Evolutionary conservation across 1,284 basidiomycete species (phyloP).

Genomic region (Moesziomyces antarcticus): DNA sequence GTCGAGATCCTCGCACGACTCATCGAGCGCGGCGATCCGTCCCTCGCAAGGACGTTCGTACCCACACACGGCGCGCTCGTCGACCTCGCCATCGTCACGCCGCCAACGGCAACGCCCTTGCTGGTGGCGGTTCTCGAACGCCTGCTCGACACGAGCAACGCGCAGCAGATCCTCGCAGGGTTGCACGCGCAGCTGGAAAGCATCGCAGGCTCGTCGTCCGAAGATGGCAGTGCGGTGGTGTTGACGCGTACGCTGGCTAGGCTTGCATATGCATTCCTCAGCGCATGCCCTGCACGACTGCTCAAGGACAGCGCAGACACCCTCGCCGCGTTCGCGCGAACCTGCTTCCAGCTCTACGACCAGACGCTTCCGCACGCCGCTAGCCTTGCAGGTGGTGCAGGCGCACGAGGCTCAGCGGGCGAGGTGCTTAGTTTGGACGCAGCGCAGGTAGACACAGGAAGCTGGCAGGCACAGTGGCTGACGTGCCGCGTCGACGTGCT

Average conservation of each 20-base stretch:
- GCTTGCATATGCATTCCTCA: conserved; percentile 21
- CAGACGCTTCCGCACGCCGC: conserved; percentile 12
- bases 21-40: conserved; percentile 50
- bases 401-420: background rate
- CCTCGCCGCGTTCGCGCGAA: conserved; percentile 10
- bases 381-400: background rate
- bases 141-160: conserved; percentile 31
- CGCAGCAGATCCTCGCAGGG: conserved; percentile 27
- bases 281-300: conserved; percentile 15
- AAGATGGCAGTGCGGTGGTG: background rate
- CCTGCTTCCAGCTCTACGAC: conserved; percentile 29
- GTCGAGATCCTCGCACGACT: conserved; percentile 34
- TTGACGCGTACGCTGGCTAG: conserved; percentile 24
- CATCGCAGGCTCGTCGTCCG: background rate
- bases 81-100: conserved; percentile 35
- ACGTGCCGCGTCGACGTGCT: conserved; percentile 34
- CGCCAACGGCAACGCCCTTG: conserved; percentile 1
- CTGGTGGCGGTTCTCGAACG: conserved; percentile 29
- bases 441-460: conserved; percentile 2
- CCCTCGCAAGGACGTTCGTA: conserved; percentile 41
- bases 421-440: conserved; percentile 4
- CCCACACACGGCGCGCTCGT: conserved; percentile 42
- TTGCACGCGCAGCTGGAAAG: conserved; percentile 19
- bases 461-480: conserved; percentile 39
- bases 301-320: conserved; percentile 10